Conservation (phyloP, 1,139 yeast species). For the Geotrichum klebahnii region DNA sequence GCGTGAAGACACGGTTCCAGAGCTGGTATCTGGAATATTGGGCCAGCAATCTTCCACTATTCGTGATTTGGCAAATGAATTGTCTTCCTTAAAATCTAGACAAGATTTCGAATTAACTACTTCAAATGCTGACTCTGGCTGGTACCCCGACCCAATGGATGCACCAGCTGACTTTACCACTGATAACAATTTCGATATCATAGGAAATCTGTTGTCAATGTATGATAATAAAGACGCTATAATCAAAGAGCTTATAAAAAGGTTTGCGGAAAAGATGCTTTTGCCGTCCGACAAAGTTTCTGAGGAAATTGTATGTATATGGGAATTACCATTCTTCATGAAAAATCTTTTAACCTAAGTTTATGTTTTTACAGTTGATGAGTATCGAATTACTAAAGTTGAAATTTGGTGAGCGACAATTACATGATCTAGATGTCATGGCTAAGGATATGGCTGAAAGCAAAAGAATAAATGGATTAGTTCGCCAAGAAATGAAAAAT, state of each 20-base stretch:
- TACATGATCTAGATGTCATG: conserved; percentile 79
- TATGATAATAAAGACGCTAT: conserved; percentile 77
- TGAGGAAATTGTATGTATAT: conserved; percentile 28
- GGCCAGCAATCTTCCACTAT: conserved; percentile 48
- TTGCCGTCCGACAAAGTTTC: conserved; percentile 48
- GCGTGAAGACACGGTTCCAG: conserved; percentile 67
- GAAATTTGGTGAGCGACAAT: conserved; percentile 62
- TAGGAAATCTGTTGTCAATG: conserved; percentile 68
- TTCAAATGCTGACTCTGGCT: conserved; percentile 39
- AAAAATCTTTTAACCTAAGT: neutral
- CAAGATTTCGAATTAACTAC: conserved; percentile 18
- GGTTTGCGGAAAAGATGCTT: conserved; percentile 62
- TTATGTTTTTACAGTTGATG: conserved; percentile 30
- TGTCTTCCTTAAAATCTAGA: conserved; percentile 32
- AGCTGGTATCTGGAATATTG: conserved; percentile 68
- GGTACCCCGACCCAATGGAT: conserved; percentile 93
- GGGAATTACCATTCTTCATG: neutral
- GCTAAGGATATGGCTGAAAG: conserved; percentile 56
- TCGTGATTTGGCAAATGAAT: conserved; percentile 53
- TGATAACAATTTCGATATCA: conserved; percentile 50
- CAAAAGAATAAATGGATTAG: conserved; percentile 30
- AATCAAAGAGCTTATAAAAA: conserved; percentile 61
- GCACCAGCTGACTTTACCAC: conserved; percentile 77
- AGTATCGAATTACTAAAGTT: conserved; percentile 55
- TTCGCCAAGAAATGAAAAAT: conserved; percentile 27